Evolutionary conservation across 2,329 filamentous ascomycete genomes (phyloP).

Genomic region (Rosellinia necatrix): DNA sequence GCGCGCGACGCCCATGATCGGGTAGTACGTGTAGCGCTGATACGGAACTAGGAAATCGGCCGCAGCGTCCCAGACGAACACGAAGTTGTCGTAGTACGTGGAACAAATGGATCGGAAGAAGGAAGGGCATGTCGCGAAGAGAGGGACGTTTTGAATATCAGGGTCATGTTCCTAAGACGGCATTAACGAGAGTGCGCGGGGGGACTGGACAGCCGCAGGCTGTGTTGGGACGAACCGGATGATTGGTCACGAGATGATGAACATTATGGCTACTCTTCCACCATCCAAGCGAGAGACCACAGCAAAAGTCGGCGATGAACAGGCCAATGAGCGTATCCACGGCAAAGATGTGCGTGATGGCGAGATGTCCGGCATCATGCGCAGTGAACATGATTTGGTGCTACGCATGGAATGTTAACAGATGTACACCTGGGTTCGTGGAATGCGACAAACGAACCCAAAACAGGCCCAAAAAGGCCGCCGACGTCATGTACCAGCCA

Average conservation of each 20-base stretch:
- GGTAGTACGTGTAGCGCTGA: slow-evolving; percentile 72
- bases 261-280: slow-evolving; percentile 74
- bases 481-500: slow-evolving; percentile 62
- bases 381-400: slow-evolving; percentile 72
- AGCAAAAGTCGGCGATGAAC: slow-evolving; percentile 68
- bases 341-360: slow-evolving; percentile 64
- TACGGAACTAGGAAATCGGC: slow-evolving; percentile 63
- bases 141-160: slow-evolving; percentile 68
- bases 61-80: slow-evolving; percentile 65
- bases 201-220: not conserved
- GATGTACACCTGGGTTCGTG: slow-evolving; percentile 25
- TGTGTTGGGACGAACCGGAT: slow-evolving; percentile 47
- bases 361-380: slow-evolving; percentile 67
- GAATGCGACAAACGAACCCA: slow-evolving; percentile 51
- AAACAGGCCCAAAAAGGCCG: slow-evolving; percentile 63
- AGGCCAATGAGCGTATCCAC: slow-evolving; percentile 64
- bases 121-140: slow-evolving; percentile 68
- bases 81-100: slow-evolving; percentile 65
- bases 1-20: slow-evolving; percentile 67
- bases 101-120: slow-evolving; percentile 69
- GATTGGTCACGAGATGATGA: slow-evolving; percentile 69
- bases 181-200: slow-evolving; percentile 23
- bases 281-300: slow-evolving; percentile 69
- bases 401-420: slow-evolving; percentile 39
- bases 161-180: slow-evolving; percentile 56